Base-by-base conservation (phyloP, 768 basidiomycete species). In the Lepiota venenata region DNA sequence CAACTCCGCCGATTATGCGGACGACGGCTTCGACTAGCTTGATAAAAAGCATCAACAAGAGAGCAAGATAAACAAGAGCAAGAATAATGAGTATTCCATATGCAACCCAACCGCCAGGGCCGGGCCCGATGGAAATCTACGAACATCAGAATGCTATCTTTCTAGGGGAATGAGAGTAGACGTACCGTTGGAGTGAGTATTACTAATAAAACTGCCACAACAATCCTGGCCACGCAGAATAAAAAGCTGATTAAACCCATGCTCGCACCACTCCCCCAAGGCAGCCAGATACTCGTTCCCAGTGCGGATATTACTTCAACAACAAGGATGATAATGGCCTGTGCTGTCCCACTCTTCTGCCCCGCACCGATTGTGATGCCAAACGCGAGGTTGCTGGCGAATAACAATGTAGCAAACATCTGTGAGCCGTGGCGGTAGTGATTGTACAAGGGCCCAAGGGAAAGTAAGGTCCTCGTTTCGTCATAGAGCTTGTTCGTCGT, bases 241-340 rank as follows among this genome's bases (percentile, higher is more conserved):
- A 97, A 73, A 75, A 98, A 98, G 66, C 91, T 93, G 55, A 96
- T 87, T 35, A 94, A 77, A 12, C 95, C 96, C 97, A 98, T 98
- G 57, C 93, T 91, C 1, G 96, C 93, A 1, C 96, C 93, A 50
- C 88, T 88, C 27, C 92, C 93, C 96, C 96, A 99, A 15, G 95
- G 95, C 56, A 97, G 79, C 93, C 93, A 97, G 29, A 96, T 76
- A 57, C 91, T 94, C 29, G 95, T 97, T 22, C 91, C 83, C 55
- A 98, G 74, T 4, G 94, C 91, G 41, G 89, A 85, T 18, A 78
- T 77, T 14, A 99, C 88, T 67, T 99, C 97, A 16, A 93, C 81
- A 27, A 97, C 79, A 22, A 98, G 77, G 58, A 99, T 85, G 50
- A 98, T 78, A 59, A 96, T 85, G 3, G 93, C 88, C 66, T 98